These are phyloP conservation scores for Malassezia dermatis DNA, from an alignment of 1,284 basidiomycete species.

Conservation along the genomic window DNA sequence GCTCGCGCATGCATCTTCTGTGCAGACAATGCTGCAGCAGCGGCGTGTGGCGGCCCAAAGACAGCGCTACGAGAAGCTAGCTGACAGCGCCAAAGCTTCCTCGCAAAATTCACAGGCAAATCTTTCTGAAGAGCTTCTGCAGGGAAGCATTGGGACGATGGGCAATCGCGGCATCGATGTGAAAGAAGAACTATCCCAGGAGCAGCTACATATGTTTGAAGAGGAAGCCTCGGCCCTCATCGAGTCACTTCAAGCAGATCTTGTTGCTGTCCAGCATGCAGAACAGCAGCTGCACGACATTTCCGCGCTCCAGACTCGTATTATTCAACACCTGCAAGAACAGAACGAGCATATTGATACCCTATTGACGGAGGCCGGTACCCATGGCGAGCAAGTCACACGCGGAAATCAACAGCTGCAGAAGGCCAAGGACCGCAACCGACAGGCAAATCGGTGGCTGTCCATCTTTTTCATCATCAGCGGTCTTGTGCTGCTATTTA, in stretches of 20 bases:
- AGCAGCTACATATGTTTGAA: constrained; percentile 82
- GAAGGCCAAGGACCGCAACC: constrained; percentile 68
- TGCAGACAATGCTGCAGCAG: constrained; percentile 75
- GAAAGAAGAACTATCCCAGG: constrained; percentile 49
- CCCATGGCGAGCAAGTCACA: constrained; percentile 68
- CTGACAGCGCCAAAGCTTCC: constrained; percentile 3
- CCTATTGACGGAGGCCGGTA: constrained; percentile 76
- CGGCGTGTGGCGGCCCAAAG: constrained; percentile 26
- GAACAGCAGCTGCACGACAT: constrained; percentile 80
- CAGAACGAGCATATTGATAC: constrained; percentile 83
- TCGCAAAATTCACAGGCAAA: neutral
- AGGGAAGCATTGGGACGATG: constrained; percentile 5
- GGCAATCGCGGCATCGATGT: constrained; percentile 22
- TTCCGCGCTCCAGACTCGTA: constrained; percentile 73
- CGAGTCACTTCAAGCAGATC: constrained; percentile 66
- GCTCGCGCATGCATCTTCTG: constrained; percentile 64
- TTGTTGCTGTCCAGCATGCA: constrained; percentile 75
- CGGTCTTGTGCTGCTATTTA: constrained; percentile 70
- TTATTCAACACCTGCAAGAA: constrained; percentile 69
- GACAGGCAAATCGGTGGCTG: constrained; percentile 71
- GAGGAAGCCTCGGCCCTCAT: constrained; percentile 74
- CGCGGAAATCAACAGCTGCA: constrained; percentile 74
- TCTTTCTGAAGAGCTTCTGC: neutral
- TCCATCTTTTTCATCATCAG: constrained; percentile 75
- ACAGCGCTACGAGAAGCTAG: constrained; percentile 18